Base-by-base conservation (phyloP, 805 yeast genomes). In the Metschnikowia colocasiae region DNA sequence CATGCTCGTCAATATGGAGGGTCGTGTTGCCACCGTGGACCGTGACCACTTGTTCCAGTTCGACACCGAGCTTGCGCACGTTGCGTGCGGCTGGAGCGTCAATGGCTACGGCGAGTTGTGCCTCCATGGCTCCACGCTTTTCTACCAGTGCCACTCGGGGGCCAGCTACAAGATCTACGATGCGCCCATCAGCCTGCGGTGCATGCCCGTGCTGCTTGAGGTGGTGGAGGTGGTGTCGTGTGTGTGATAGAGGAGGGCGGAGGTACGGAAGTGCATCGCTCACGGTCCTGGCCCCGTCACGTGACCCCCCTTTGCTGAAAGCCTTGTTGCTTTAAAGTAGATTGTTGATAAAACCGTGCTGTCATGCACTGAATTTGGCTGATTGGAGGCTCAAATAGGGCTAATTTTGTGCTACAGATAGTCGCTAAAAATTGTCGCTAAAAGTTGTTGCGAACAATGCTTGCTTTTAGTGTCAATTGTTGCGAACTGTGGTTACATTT, bases 141-240 rank as follows among this genome's bases (percentile, higher is more conserved):
- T 71, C 47, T 70, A 57, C 53, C 75, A 69, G 51, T 71, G 75
- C 58, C 61, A 67, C 15, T 63, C 71, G 3, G 75, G 75, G 0
- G 68, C 64, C 26, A 68, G 62, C 55, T 69, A 65, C 56, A 71
- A 71, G 45, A 50, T 71, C 35, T 69, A 69, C 51, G 70, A 69
- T 46, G 48, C 54, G 18, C 55, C 61, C 4, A 65, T 70, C 44
- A 73, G 60, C 6, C 52, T 48, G 29, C 67, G 68, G 46, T 71
- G 75, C 48, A 58, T 59, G 18, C 72, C 71, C 6, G 73, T 71
- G 20, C 56, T 59, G 23, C 57, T 70, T 30, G 67, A 67, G 20
- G 69, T 65, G 29, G 73, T 71, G 27, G 73, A 67, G 45, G 54
- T 71, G 19, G 53, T 49, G 3, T 23, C 48, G 6, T 49, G 53